Percentiles rank a stretch among this genome's conserved stretches.
phyloP scores from a whole-genome alignment of 345 rosid species.

The Eucalyptus marginata region DNA sequence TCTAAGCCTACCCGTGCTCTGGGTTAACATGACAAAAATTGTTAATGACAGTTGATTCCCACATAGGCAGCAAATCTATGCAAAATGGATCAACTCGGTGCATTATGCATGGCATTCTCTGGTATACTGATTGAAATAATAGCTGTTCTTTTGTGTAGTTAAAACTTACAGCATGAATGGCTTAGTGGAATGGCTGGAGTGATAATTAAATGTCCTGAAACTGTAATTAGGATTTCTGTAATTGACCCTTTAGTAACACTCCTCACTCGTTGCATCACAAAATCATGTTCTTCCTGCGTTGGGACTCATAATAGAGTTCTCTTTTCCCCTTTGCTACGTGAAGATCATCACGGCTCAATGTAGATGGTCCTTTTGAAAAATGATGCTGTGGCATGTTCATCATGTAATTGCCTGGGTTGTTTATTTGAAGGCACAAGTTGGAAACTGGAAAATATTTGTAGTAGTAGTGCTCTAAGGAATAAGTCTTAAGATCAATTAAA shows the following conservation, averaged over 20 bases:
- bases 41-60: background rate
- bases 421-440: background rate
- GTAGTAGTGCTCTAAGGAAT: background rate
- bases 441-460: background rate
- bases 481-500: background rate
- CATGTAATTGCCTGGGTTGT: background rate
- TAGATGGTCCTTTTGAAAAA: background rate
- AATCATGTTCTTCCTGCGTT: background rate
- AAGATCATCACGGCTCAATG: background rate
- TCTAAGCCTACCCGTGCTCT: background rate
- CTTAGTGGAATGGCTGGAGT: background rate
- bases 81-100: background rate
- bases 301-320: background rate
- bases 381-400: background rate
- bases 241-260: background rate
- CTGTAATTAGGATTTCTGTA: background rate
- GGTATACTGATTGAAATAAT: background rate
- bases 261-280: background rate
- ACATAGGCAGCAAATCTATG: background rate
- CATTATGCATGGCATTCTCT: background rate
- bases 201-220: background rate
- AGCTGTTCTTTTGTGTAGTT: background rate
- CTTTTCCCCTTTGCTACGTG: background rate
- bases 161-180: background rate
- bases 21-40: background rate